Base-by-base conservation (phyloP, 1,284 basidiomycete species). In the Boletellus deceptivus region DNA sequence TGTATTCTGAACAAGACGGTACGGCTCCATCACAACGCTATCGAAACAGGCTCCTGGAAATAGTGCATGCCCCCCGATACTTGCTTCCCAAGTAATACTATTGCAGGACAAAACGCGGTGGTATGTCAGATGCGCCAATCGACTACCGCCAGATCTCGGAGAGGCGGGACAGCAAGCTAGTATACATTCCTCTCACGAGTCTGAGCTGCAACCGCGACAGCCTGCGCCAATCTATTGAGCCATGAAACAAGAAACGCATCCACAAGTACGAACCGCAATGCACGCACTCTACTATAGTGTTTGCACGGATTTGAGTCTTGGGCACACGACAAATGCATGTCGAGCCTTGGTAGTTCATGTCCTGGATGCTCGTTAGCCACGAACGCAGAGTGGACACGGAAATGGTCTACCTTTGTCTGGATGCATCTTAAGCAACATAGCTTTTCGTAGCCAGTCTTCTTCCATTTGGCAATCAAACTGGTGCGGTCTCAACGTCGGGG, bases 331-430 rank as follows among this genome's bases (percentile, higher is more conserved):
- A 99, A 53, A 99, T 90, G 70, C 97, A 99, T 27, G 97, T 97
- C n/a, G 94, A 97, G 7, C 97, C 97, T 75, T 96, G 89, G 67
- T 98, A 98, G 75, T 98, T 99, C 94, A 98, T 98, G 69, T 98
- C 97, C 90, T 94, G 53, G 34, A 52, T 35, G 40, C 14, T 40
- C 39, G 34, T 63, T 59, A 52, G 60, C 53, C 34, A 35, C 54
- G 36, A 43, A 48, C 44, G 50, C 40, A 43, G 49, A 48, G 29
- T 36, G 48, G 31, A 49, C 40, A 46, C 37, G 43, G 8, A 52
- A 22, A 36, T 46, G 41, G 68, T 80, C 52, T 60, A 91, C 93
- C 71, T 84, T 83, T 3, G 93, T 93, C 73, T 98, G 96, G 51
- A 99, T 98, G 72, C 97, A 99, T 44, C 97, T 79, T 44, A 98